Conservation (phyloP, 2,329 filamentous ascomycete species). For the Neofusicoccum kwambonambiense region DNA sequence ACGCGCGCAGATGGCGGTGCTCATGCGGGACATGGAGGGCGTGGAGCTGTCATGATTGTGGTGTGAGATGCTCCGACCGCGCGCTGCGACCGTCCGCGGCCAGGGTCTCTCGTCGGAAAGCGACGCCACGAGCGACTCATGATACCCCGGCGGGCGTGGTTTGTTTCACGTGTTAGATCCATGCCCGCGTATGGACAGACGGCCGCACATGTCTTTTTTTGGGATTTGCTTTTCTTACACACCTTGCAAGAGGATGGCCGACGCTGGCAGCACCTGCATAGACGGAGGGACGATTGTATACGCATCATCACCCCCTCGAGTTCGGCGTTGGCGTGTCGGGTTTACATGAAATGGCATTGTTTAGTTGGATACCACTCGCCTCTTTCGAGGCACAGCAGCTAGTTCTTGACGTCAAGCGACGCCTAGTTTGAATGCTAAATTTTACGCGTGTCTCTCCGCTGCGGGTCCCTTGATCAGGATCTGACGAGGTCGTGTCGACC, state of each 20-base stretch:
- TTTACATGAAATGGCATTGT: slow-evolving; percentile 11
- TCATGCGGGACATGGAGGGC: slow-evolving; percentile 82
- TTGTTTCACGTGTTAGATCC: slow-evolving; percentile 6
- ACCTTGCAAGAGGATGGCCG: neutral
- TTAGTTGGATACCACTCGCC: slow-evolving; percentile 16
- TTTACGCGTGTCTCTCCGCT: slow-evolving; percentile 2
- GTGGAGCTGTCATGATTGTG: slow-evolving; percentile 52
- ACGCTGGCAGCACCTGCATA: neutral
- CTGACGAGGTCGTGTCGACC: neutral
- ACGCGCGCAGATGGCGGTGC: slow-evolving; percentile 82
- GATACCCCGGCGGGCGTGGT: neutral
- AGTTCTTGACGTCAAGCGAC: neutral
- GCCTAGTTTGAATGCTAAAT: neutral
- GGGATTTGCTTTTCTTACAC: neutral
- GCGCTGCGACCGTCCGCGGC: neutral
- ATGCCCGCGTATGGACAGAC: slow-evolving; percentile 1
- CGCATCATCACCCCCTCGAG: neutral
- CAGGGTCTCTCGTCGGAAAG: neutral
- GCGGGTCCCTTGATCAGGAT: neutral
- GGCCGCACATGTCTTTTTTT: neutral
- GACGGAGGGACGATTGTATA: slow-evolving; percentile 9
- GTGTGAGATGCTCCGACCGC: slow-evolving; percentile 13
- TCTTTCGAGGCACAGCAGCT: neutral
- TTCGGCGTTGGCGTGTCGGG: neutral
- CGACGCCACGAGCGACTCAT: neutral